phyloP scores from a whole-genome alignment of 345 rosid species.

The Salix exigua region DNA sequence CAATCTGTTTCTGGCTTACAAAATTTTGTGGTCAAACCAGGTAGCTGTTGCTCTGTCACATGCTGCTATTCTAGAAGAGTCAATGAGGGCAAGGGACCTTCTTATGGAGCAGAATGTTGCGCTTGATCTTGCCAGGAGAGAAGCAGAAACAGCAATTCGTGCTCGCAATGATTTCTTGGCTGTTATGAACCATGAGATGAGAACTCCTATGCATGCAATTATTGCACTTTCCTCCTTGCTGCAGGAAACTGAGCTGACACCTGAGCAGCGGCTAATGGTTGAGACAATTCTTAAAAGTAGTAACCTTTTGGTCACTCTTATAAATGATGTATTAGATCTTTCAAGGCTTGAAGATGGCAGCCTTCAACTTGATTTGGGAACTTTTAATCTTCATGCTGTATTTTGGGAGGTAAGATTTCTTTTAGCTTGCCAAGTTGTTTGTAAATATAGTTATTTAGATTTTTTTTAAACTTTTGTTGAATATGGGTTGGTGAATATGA shows the following conservation, averaged over 20 bases:
- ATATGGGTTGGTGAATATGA: not conserved
- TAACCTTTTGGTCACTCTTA: constrained; percentile 76
- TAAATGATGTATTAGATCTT: constrained; percentile 95
- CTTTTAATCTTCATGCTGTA: constrained; percentile 66
- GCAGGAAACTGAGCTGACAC: constrained; percentile 89
- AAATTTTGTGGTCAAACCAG: constrained; percentile 34
- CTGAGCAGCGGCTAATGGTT: constrained; percentile 94
- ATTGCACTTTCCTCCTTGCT: constrained; percentile 96
- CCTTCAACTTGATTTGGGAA: constrained; percentile 74
- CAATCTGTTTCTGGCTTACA: not conserved
- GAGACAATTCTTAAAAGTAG: constrained; percentile 95
- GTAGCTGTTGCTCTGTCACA: constrained; percentile 99
- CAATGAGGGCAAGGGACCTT: constrained; percentile 97
- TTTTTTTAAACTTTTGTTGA: not conserved
- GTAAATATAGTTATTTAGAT: not conserved
- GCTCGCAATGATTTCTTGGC: constrained; percentile 98
- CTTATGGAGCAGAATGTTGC: constrained; percentile 95
- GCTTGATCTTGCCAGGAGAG: constrained; percentile 85
- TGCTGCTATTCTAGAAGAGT: constrained; percentile 96
- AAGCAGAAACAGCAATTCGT: constrained; percentile 92
- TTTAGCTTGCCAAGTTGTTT: not conserved
- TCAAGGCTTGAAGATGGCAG: constrained; percentile 99
- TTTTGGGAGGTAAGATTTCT: constrained; percentile 63
- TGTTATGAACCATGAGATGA: constrained; percentile 99
- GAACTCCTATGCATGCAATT: constrained; percentile 97